These are phyloP conservation scores for Mucor racemosus DNA, from an alignment of 371 early-diverging fungal genomes.

Conservation along the genomic window DNA sequence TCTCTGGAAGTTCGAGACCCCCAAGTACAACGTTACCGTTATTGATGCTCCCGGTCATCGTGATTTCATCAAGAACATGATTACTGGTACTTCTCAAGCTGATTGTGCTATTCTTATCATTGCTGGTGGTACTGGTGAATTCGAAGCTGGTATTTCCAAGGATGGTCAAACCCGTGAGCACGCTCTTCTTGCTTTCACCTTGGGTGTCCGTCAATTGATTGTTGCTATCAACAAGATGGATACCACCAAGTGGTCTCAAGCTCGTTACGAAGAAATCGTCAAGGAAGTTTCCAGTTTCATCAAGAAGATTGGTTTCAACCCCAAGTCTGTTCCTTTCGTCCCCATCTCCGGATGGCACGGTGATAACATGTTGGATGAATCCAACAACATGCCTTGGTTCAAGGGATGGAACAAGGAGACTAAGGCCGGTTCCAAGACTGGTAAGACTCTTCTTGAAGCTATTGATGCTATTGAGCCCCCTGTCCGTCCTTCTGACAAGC, in stretches of 20 bases:
- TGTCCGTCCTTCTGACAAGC: slow-evolving; percentile 89
- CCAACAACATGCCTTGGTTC: slow-evolving; percentile 95
- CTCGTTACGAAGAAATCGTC: slow-evolving; percentile 92
- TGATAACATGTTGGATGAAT: slow-evolving; percentile 96
- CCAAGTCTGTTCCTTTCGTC: slow-evolving; percentile 91
- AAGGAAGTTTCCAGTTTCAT: slow-evolving; percentile 94
- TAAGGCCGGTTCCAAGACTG: slow-evolving; percentile 80
- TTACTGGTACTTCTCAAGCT: slow-evolving; percentile 93
- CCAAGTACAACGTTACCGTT: slow-evolving; percentile 95
- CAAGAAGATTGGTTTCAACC: slow-evolving; percentile 96
- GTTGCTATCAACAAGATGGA: slow-evolving; percentile 99
- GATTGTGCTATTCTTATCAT: slow-evolving; percentile 98
- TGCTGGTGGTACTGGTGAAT: slow-evolving; percentile 95
- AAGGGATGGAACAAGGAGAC: slow-evolving; percentile 95
- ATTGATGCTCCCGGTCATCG: slow-evolving; percentile 99
- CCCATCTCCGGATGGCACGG: slow-evolving; percentile 98
- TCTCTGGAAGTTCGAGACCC: slow-evolving; percentile 98
- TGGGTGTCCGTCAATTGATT: slow-evolving; percentile 97
- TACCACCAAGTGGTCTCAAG: slow-evolving; percentile 94
- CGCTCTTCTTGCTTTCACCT: slow-evolving; percentile 97
- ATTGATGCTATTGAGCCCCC: slow-evolving; percentile 96
- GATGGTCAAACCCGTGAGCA: slow-evolving; percentile 99
- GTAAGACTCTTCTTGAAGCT: slow-evolving; percentile 94
- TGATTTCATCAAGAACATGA: slow-evolving; percentile 99
- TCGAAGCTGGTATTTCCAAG: slow-evolving; percentile 98